These are phyloP conservation scores for Chlamydomonas urium DNA, from an alignment of 139 green algal species.

Conservation along the genomic window DNA sequence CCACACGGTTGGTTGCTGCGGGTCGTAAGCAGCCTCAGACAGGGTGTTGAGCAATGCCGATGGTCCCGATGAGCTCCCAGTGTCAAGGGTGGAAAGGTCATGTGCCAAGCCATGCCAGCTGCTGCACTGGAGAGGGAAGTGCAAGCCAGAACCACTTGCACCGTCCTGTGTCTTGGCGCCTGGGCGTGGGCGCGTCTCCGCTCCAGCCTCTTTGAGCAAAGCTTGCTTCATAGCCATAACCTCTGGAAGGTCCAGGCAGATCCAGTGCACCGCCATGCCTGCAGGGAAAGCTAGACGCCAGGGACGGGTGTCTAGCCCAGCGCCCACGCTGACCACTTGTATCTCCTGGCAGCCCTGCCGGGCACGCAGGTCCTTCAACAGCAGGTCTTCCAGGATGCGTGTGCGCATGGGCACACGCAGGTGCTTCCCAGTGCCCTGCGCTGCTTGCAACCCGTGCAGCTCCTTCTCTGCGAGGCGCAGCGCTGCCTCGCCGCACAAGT, in stretches of 20 bases:
- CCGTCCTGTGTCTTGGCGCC: background rate
- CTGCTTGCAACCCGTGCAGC: slow-evolving; percentile 1
- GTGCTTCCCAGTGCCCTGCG: slow-evolving; percentile 33
- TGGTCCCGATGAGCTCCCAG: background rate
- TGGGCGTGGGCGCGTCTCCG: background rate
- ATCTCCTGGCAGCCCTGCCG: too few relatives aligned
- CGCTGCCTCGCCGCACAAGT: slow-evolving; percentile 14
- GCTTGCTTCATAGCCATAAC: slow-evolving; percentile 20
- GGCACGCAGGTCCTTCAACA: slow-evolving; percentile 12
- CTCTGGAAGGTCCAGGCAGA: slow-evolving; percentile 24
- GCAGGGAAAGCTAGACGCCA: slow-evolving; percentile 26
- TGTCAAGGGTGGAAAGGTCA: background rate
- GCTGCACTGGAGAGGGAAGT: background rate
- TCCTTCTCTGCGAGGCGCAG: slow-evolving; percentile 17
- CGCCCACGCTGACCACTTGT: slow-evolving; percentile 34
- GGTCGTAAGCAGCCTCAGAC: too few relatives aligned
- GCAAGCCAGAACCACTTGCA: background rate
- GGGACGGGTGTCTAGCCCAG: slow-evolving; percentile 34
- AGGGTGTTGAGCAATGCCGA: background rate
- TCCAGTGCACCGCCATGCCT: background rate
- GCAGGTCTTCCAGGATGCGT: slow-evolving; percentile 35
- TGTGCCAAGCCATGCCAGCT: background rate
- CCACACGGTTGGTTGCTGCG: slow-evolving; percentile 6
- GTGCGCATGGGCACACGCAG: slow-evolving; percentile 40
- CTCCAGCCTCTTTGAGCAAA: slow-evolving; percentile 14